A percentile compares a stretch with the other conserved stretches of the same genome.
These are phyloP conservation scores for Boletus coffeatus DNA, from an alignment of 1,284 basidiomycete species.

Conservation along the genomic window DNA sequence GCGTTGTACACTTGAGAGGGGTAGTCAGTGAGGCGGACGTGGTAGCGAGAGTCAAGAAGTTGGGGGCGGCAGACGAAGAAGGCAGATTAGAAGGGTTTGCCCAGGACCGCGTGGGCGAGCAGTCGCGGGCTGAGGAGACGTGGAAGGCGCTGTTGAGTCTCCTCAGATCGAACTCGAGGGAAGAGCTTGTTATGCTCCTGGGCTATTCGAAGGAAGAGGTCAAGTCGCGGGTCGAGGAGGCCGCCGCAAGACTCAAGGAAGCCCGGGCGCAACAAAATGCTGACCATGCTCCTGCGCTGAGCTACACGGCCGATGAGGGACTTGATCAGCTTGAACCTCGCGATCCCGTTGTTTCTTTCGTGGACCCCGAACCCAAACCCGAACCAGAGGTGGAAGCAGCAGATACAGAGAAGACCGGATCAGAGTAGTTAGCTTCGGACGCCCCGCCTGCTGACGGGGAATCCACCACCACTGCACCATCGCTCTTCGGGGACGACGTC, in stretches of 20 bases:
- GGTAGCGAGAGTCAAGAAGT: slow-evolving; percentile 69
- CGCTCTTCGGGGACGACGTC: slow-evolving; percentile 83
- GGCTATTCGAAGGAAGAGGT: slow-evolving; percentile 93
- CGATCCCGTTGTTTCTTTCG: slow-evolving; percentile 75
- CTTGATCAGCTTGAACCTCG: slow-evolving; percentile 40
- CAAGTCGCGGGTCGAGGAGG: slow-evolving; percentile 73
- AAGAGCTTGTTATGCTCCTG: slow-evolving; percentile 87
- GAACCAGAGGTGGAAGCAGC: slow-evolving; percentile 38
- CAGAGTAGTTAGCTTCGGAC: slow-evolving; percentile 70
- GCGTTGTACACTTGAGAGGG: slow-evolving; percentile 70
- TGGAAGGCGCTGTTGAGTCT: slow-evolving; percentile 91
- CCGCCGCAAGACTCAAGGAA: slow-evolving; percentile 69
- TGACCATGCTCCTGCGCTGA: slow-evolving; percentile 25
- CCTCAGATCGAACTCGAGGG: slow-evolving; percentile 85
- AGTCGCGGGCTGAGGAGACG: slow-evolving; percentile 44
- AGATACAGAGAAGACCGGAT: slow-evolving; percentile 57
- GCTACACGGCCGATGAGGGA: slow-evolving; percentile 37
- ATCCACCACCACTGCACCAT: slow-evolving; percentile 76
- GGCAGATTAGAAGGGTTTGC: slow-evolving; percentile 63
- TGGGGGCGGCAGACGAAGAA: slow-evolving; percentile 66
- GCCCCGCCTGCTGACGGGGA: slow-evolving; percentile 68
- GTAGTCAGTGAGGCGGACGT: slow-evolving; percentile 78
- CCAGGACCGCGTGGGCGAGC: slow-evolving; percentile 43
- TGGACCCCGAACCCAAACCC: slow-evolving; percentile 52
- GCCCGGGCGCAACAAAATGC: slow-evolving; percentile 25